Evolutionary conservation across 129 eudicot genomes (phyloP), one percentile per base, ranked within the genome.

Genomic region (Artemisia tridentata): DNA sequence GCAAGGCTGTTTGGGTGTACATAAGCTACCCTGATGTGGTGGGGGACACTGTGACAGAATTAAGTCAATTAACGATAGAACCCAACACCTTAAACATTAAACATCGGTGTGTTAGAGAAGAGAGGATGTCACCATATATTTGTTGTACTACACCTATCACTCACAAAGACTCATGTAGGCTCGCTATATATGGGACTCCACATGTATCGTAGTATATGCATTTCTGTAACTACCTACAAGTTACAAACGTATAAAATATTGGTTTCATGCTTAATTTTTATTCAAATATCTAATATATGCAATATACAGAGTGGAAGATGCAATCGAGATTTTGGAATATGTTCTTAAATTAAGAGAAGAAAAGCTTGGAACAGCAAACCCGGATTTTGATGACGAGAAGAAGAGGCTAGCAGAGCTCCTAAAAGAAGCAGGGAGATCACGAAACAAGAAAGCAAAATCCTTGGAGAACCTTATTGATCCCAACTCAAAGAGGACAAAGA

Each of bases 391-490:
- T 19, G 97, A 93, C 41, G 97, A 90, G 77, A 93, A 93, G 89
- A 90, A 85, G 56, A 84, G 99, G 80, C 86, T 90, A 38, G 93
- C 96, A 3, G 99, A 87, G 84, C 96, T 93, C 4, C 56, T 93
- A 79, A 93, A 93, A 84, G 99, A 89, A 82, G 96, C 97, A 17
- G 99, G 99, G 11, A 84, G 86, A 84, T 85, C 96, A 3, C 76
- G 97, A 11, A 93, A 84, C 80, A 87, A 91, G 77, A 90, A 87
- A 77, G 99, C 97, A 9, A 93, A 93, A 71, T 93, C 99, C 2
- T 84, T 93, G 53, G 99, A 93, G 74, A 93, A 93, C 83, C 97
- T 93, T 34, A 93, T 89, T 5, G 99, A 93, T 66, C 99, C 99
- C 15, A 90, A 79, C 50, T 82, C 92, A 7, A 90, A 81, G 77